These are phyloP conservation scores for Elongisporangium anandrum DNA, from an alignment of 352 stramenopile species.

Conservation along the genomic window DNA sequence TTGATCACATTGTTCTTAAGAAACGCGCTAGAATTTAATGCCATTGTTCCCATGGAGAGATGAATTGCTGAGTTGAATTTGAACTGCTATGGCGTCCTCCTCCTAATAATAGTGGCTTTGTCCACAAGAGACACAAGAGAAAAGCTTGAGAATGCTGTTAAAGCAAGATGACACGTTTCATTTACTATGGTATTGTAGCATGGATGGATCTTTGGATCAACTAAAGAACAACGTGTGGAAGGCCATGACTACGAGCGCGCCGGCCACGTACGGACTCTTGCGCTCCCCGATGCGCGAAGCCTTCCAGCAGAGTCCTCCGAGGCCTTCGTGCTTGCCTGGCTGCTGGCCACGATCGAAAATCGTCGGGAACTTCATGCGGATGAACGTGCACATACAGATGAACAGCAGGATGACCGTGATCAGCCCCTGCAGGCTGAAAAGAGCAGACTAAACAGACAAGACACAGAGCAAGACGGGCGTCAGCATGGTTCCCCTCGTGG, in stretches of 20 bases:
- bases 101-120: neutral
- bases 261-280: constrained; percentile 87
- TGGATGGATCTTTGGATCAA: neutral
- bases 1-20: neutral
- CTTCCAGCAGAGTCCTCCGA: constrained; percentile 91
- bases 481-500: neutral
- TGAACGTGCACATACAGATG: constrained; percentile 97
- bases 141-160: neutral
- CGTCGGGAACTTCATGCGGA: constrained; percentile 92
- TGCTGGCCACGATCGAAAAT: constrained; percentile 92
- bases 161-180: neutral
- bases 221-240: constrained; percentile 90
- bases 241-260: constrained; percentile 84
- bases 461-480: constrained; percentile 4
- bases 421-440: constrained; percentile 97
- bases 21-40: neutral
- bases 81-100: neutral
- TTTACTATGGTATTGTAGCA: neutral
- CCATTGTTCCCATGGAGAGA: neutral
- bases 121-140: neutral
- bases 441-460: constrained; percentile 78
- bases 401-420: constrained; percentile 96
- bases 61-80: neutral
- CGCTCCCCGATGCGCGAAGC: constrained; percentile 89
- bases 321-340: constrained; percentile 80